These are phyloP conservation scores for Chaetomium sp. DNA, from an alignment of 2,329 filamentous ascomycete species.

Conservation along the genomic window DNA sequence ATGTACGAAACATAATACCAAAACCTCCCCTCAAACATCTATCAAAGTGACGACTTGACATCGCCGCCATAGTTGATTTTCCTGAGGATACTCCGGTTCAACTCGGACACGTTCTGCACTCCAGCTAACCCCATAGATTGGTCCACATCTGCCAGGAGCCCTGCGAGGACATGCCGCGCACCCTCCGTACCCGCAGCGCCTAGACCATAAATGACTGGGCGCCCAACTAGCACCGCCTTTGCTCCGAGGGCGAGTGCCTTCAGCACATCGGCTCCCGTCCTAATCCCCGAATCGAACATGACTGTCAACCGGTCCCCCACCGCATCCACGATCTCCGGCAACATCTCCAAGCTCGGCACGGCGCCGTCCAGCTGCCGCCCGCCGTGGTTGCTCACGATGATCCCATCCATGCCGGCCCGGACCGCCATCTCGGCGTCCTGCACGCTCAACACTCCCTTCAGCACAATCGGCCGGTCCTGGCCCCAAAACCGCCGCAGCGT, in stretches of 20 bases:
- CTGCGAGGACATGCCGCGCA: slow-evolving; percentile 44
- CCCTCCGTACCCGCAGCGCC: slow-evolving; percentile 49
- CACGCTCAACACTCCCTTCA: slow-evolving; percentile 51
- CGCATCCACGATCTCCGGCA: slow-evolving; percentile 55
- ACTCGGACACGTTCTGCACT: slow-evolving; percentile 36
- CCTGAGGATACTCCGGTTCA: slow-evolving; percentile 31
- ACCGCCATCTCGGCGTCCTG: slow-evolving; percentile 43
- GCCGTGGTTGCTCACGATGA: slow-evolving; percentile 54
- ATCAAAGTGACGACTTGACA: slow-evolving; percentile 10
- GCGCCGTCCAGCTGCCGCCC: slow-evolving; percentile 52
- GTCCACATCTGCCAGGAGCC: slow-evolving; percentile 47
- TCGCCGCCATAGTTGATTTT: slow-evolving; percentile 18
- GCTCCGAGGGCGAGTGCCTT: slow-evolving; percentile 51
- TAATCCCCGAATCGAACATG: slow-evolving; percentile 54
- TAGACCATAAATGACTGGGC: slow-evolving; percentile 53
- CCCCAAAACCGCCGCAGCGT: slow-evolving; percentile 50
- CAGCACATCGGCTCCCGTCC: slow-evolving; percentile 50
- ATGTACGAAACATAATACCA: background rate
- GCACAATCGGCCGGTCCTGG: slow-evolving; percentile 50
- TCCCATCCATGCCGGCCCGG: slow-evolving; percentile 40
- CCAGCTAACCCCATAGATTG: slow-evolving; percentile 50
- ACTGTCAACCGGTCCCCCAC: slow-evolving; percentile 54
- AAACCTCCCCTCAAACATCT: background rate
- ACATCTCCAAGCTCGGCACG: slow-evolving; percentile 47
- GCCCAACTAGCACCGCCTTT: slow-evolving; percentile 49